These are phyloP conservation scores for Tubosaeta sp. DNA, from an alignment of 768 basidiomycete genomes.

Conservation along the genomic window DNA sequence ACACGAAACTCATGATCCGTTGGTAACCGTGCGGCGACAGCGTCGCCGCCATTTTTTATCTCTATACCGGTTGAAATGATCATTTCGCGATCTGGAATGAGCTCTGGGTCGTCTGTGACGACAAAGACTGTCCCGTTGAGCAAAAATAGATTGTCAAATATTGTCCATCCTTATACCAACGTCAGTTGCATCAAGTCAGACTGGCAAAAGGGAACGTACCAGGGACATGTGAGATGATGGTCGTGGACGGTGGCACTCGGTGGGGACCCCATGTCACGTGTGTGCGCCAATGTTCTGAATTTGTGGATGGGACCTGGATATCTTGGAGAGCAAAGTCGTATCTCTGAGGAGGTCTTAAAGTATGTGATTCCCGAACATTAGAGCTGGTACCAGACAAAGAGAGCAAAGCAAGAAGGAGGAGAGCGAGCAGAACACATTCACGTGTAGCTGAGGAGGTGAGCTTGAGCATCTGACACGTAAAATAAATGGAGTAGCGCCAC, in stretches of 20 bases:
- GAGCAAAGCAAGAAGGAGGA: constrained; percentile 45
- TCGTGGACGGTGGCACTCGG: constrained; percentile 49
- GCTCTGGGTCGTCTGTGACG: constrained; percentile 67
- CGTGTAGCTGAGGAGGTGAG: constrained; percentile 40
- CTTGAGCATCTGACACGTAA: constrained; percentile 16
- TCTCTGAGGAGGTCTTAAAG: constrained; percentile 8
- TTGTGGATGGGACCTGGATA: constrained; percentile 5
- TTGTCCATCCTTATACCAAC: constrained; percentile 70
- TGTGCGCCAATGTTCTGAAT: constrained; percentile 27
- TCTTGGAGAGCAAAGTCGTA: constrained; percentile 3
- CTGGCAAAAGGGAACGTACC: constrained; percentile 36
- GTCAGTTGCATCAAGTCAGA: not conserved
- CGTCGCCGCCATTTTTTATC: constrained; percentile 55
- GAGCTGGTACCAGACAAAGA: constrained; percentile 35
- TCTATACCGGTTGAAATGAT: constrained; percentile 68
- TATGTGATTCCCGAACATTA: constrained; percentile 2
- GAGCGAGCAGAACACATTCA: constrained; percentile 48
- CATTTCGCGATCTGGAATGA: constrained; percentile 57
- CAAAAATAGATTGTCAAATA: constrained; percentile 79
- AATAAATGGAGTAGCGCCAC: not conserved
- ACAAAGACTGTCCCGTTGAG: constrained; percentile 79
- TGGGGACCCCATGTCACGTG: constrained; percentile 38
- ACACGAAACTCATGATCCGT: constrained; percentile 76
- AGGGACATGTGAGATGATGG: constrained; percentile 70
- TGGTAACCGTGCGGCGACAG: constrained; percentile 58